Conservation (phyloP, 306 rosid genomes). For the Dryas alaskensis region DNA sequence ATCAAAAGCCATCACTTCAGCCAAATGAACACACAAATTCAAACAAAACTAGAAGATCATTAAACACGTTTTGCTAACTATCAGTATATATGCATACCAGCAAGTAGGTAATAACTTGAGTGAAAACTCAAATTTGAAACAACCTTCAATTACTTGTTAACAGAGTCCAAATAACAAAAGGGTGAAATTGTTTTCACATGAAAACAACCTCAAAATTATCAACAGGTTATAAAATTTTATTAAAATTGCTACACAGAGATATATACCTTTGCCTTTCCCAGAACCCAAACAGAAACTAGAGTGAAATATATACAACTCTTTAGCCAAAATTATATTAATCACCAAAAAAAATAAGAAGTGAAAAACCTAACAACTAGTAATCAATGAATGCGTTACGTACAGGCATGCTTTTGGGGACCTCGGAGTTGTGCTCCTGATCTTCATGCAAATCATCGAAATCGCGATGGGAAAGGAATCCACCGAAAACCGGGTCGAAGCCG, state of each 20-base stretch:
- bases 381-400: constrained; percentile 23
- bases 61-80: not conserved
- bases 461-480: constrained; percentile 17
- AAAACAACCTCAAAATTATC: constrained; percentile 13
- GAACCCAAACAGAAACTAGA: no score
- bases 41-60: not conserved
- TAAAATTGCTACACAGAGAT: not conserved
- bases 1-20: constrained; percentile 3
- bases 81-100: no score
- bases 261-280: no score
- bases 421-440: constrained; percentile 30
- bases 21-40: not conserved
- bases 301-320: not conserved
- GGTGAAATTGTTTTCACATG: not conserved
- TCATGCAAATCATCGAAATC: constrained; percentile 36
- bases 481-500: constrained; percentile 27
- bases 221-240: not conserved
- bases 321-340: not conserved
- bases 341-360: not conserved
- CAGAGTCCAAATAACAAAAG: not conserved
- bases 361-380: not conserved
- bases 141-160: not conserved
- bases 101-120: not conserved
- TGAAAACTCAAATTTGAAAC: not conserved
- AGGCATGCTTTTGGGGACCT: constrained; percentile 42